Evolutionary conservation across 345 rosid genomes (phyloP).

Genomic region (Melastoma malabathricum): DNA sequence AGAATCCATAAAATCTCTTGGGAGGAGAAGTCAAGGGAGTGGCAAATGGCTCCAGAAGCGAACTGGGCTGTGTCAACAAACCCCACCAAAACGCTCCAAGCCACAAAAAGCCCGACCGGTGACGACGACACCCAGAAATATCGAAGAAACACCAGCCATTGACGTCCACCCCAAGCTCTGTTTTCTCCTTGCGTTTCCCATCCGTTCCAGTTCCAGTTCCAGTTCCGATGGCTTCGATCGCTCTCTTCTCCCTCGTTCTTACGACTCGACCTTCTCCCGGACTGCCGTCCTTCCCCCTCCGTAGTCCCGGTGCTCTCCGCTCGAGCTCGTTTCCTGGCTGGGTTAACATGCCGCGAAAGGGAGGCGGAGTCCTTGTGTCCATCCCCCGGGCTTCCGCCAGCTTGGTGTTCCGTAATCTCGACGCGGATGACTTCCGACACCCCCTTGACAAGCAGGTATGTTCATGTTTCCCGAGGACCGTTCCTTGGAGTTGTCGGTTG

Average conservation of each 20-base stretch:
- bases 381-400: constrained; percentile 44
- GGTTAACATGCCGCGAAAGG: constrained; percentile 16
- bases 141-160: not conserved
- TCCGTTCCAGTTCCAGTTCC: no score
- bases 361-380: constrained; percentile 20
- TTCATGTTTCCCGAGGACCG: not conserved
- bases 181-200: constrained; percentile 2
- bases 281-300: no score
- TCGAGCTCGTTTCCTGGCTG: constrained; percentile 11
- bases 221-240: constrained; percentile 1
- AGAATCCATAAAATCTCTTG: no score
- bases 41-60: no score
- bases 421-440: constrained; percentile 92
- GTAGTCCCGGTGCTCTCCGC: constrained; percentile 11
- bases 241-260: constrained; percentile 17
- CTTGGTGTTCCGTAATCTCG: constrained; percentile 63
- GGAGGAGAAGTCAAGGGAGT: no score
- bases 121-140: no score
- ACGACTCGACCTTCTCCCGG: constrained; percentile 10
- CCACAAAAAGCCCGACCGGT: no score
- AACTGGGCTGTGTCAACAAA: no score
- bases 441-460: constrained; percentile 86
- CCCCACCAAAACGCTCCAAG: no score
- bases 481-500: not conserved
- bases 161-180: not conserved